A percentile compares a stretch with the other conserved stretches of the same genome.
Evolutionary conservation across 768 basidiomycete species (phyloP).

Genomic region (Xerocomellus dryophilus): DNA sequence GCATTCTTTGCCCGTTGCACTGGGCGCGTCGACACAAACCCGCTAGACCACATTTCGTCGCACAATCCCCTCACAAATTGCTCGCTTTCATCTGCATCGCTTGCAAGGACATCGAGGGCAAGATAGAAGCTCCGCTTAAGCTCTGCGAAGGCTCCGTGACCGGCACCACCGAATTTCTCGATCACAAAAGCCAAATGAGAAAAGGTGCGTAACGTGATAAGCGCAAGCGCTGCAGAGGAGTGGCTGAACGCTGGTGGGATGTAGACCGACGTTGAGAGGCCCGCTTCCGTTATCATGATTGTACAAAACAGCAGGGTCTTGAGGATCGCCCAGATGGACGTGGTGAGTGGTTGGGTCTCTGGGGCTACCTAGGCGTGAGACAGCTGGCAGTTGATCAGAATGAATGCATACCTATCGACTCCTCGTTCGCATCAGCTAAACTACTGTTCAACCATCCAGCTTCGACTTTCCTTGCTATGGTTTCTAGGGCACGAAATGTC

Average conservation of each 20-base stretch:
- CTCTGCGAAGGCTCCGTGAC: conserved; percentile 59
- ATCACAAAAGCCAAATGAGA: conserved; percentile 74
- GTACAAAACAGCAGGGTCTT: conserved; percentile 75
- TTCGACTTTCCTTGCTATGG: conserved; percentile 44
- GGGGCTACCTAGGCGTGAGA: conserved; percentile 34
- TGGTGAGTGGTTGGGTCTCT: conserved; percentile 43
- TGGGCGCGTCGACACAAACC: conserved; percentile 23
- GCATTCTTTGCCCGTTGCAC: conserved; percentile 43
- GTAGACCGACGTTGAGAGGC: conserved; percentile 55
- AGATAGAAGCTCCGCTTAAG: conserved; percentile 74
- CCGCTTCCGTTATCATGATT: conserved; percentile 65
- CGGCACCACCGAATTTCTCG: conserved; percentile 70
- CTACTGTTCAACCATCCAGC: conserved; percentile 45
- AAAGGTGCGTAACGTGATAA: conserved; percentile 53
- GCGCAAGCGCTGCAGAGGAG: conserved; percentile 49
- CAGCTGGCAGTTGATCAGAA: conserved; percentile 12
- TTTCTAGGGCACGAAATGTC: conserved; percentile 29
- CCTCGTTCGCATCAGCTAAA: conserved; percentile 25
- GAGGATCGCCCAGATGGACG: conserved; percentile 61
- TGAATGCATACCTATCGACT: conserved; percentile 34
- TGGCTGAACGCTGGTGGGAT: conserved; percentile 39
- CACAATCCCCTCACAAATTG: conserved; percentile 39
- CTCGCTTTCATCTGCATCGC: conserved; percentile 35
- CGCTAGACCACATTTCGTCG: conserved; percentile 27
- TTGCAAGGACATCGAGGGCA: conserved; percentile 68